Percentiles rank a stretch among this genome's conserved stretches.
phyloP scores from a whole-genome alignment of 2,329 filamentous ascomycete species.

The Chaetomiaceae sp. region DNA sequence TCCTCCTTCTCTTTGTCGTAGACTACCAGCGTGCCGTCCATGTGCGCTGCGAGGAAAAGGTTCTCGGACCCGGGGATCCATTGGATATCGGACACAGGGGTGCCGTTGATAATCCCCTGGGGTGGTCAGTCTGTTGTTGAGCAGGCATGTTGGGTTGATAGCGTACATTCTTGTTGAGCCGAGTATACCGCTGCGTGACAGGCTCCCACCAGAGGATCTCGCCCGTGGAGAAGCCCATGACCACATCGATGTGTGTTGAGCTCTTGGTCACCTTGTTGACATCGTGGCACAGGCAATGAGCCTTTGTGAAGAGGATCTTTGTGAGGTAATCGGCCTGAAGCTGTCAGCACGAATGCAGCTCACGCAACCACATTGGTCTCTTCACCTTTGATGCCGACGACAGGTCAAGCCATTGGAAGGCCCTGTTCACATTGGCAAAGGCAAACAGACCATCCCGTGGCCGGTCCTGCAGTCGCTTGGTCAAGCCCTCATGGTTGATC shows the following conservation, averaged over 20 bases:
- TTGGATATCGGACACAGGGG: slow-evolving; percentile 78
- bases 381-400: slow-evolving; percentile 65
- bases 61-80: slow-evolving; percentile 96
- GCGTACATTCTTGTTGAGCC: slow-evolving; percentile 90
- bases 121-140: slow-evolving; percentile 17
- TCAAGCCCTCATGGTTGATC: slow-evolving; percentile 78
- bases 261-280: slow-evolving; percentile 81
- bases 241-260: slow-evolving; percentile 75
- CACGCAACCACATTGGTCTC: not conserved
- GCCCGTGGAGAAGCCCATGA: slow-evolving; percentile 93
- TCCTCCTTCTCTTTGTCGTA: slow-evolving; percentile 99
- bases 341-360: slow-evolving; percentile 24
- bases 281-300: slow-evolving; percentile 91
- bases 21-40: slow-evolving; percentile 84
- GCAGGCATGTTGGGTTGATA: not conserved
- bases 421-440: slow-evolving; percentile 93
- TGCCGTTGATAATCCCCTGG: slow-evolving; percentile 79
- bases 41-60: slow-evolving; percentile 84
- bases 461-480: slow-evolving; percentile 75
- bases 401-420: slow-evolving; percentile 93
- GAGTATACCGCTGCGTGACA: slow-evolving; percentile 89
- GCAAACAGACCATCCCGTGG: slow-evolving; percentile 76
- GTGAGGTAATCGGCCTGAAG: slow-evolving; percentile 78
- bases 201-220: slow-evolving; percentile 99
- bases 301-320: slow-evolving; percentile 95